Conservation (phyloP, 176 grass and related monocot genomes). For the Eremochloa ophiuroides region DNA sequence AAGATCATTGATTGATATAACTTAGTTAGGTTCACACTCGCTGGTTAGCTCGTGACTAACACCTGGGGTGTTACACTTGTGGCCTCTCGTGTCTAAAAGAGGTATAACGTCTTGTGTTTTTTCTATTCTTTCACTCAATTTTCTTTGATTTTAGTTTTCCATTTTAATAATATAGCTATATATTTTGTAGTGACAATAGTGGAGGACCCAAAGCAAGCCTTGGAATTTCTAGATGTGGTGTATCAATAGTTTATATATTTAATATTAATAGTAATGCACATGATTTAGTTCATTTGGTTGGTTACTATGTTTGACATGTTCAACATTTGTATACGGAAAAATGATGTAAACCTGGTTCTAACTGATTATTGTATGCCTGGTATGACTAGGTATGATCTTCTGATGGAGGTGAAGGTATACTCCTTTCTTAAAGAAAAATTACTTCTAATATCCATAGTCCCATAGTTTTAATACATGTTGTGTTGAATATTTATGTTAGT, state of each 20-base stretch:
- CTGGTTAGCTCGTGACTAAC: too few relatives aligned
- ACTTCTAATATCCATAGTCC: too few relatives aligned
- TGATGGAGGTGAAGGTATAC: slow-evolving; percentile 12
- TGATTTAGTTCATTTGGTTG: neutral
- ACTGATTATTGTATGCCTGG: neutral
- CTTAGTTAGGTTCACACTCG: too few relatives aligned
- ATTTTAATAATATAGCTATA: neutral
- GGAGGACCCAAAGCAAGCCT: neutral
- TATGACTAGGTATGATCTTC: slow-evolving; percentile 14
- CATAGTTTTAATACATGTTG: too few relatives aligned
- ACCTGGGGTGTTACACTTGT: too few relatives aligned
- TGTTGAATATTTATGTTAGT: neutral
- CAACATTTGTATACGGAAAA: neutral
- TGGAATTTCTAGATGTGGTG: neutral
- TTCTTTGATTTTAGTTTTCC: neutral
- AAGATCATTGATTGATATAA: too few relatives aligned
- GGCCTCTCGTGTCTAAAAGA: neutral
- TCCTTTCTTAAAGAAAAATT: neutral
- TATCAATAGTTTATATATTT: neutral
- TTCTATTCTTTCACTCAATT: too few relatives aligned
- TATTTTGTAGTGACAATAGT: neutral
- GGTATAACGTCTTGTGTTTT: neutral
- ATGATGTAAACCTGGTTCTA: neutral
- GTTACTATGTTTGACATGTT: neutral
- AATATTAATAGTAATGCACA: neutral